Base-by-base conservation (phyloP, 2,329 filamentous ascomycete species). In the Arthrobotrys sinensis region DNA sequence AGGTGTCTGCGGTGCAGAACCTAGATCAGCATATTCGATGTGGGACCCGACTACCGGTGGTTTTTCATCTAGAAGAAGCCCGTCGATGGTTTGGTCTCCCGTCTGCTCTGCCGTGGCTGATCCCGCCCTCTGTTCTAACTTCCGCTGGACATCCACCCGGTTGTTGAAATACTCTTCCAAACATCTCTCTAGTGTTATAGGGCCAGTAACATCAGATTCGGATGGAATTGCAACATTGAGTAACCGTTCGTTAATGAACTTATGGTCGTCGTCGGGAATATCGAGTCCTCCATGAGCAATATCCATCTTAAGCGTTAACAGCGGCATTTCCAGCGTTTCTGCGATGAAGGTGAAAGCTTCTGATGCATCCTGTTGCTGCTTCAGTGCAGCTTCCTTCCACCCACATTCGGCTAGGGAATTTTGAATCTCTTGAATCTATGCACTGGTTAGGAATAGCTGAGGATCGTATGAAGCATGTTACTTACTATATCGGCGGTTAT, bases 281-380 rank as follows among this genome's bases (percentile, higher is more conserved):
- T 93, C 91, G 82, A 93, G 93, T 12, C 95, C 96, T 24, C 93
- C 92, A 82, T 97, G 96, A 81, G 95, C 97, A 12, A 98, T 90
- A 83, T 98, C 94, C 86, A 97, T 95, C 83, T 97, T 96, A 43
- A 98, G 85, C 0, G 94, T 94, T 28, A 98, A 88, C 1, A 98
- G 87, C 5, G 96, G 96, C 14, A 98, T 85, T 81, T 97, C 91
- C 19, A 99, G 88, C 21, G 91, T 93, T 80, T 94, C 94, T 0
- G 95, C 97, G 80, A 99, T 94, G 83, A 97, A 97, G 0, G 91
- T 93, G 83, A 98, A 98, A 0, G 94, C 94, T 84, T 99, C 96
- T 0, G 96, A 97, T 0, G 93, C 93, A 84, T 99, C 96, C 85
- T 99, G 96, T 83, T 98, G 96, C 81, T 91, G 89, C n/a, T 93